phyloP scores from a whole-genome alignment of 2,329 filamentous ascomycete genomes.

The Ceratocystis diversiconidia region DNA sequence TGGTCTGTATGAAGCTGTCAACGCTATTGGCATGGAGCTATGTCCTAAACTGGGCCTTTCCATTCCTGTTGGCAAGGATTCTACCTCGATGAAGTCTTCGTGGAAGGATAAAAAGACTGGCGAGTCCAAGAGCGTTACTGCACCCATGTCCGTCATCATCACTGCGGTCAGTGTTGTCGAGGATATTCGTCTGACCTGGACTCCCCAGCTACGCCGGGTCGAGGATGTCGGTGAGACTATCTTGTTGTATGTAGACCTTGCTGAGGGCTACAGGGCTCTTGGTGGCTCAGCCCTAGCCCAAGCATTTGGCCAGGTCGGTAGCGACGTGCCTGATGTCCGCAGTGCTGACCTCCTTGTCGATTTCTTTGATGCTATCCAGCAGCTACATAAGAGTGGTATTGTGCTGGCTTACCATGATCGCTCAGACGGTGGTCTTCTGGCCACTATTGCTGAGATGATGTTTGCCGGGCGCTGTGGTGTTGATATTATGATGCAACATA shows the following conservation, averaged over 20 bases:
- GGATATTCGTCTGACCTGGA: slow-evolving; percentile 80
- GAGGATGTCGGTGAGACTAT: slow-evolving; percentile 83
- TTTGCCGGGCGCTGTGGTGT: slow-evolving; percentile 86
- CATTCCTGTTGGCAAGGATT: slow-evolving; percentile 96
- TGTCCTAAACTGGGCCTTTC: slow-evolving; percentile 82
- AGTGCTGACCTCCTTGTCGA: slow-evolving; percentile 70
- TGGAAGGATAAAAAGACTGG: slow-evolving; percentile 62
- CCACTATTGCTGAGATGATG: slow-evolving; percentile 91
- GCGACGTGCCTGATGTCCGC: slow-evolving; percentile 73
- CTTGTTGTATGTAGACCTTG: slow-evolving; percentile 82
- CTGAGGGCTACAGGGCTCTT: slow-evolving; percentile 62
- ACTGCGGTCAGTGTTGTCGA: slow-evolving; percentile 79
- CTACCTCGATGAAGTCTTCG: slow-evolving; percentile 96
- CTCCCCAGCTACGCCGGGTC: slow-evolving; percentile 65
- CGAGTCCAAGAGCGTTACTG: slow-evolving; percentile 70
- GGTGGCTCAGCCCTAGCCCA: slow-evolving; percentile 88
- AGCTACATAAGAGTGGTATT: slow-evolving; percentile 43
- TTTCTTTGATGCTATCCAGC: slow-evolving; percentile 73
- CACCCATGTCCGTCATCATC: slow-evolving; percentile 80
- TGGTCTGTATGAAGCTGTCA: slow-evolving; percentile 81
- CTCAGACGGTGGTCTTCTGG: slow-evolving; percentile 84
- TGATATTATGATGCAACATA: slow-evolving; percentile 67
- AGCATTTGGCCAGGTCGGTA: slow-evolving; percentile 71
- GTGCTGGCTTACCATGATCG: slow-evolving; percentile 92
- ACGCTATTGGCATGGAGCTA: slow-evolving; percentile 83